These are phyloP conservation scores for Trifolium fragiferum DNA, from an alignment of 306 rosid genomes.

Conservation along the genomic window DNA sequence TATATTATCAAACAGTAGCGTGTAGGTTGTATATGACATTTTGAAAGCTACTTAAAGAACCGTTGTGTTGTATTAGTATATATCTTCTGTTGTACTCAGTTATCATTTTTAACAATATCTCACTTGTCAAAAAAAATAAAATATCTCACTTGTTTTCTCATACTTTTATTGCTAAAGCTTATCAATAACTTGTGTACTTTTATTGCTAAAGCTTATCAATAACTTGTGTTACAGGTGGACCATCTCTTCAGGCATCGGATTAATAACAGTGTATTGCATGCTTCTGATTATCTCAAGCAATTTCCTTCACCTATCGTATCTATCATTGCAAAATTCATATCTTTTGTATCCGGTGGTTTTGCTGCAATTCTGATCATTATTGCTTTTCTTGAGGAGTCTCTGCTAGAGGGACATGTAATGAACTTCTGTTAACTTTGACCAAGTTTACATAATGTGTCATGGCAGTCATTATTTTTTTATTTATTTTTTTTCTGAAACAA, in stretches of 20 bases:
- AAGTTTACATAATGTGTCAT: constrained; percentile 33
- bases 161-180: constrained; percentile 31
- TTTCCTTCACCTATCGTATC: constrained; percentile 93
- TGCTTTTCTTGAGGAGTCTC: constrained; percentile 89
- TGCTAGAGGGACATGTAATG: constrained; percentile 96
- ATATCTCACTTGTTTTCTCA: neutral
- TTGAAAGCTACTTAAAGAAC: constrained; percentile 9
- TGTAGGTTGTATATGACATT: constrained; percentile 10
- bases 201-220: constrained; percentile 28
- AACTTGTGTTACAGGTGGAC: constrained; percentile 69
- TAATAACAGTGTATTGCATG: constrained; percentile 78
- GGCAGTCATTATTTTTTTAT: neutral
- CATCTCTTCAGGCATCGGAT: constrained; percentile 94
- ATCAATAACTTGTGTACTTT: constrained; percentile 38
- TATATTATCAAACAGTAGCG: constrained; percentile 15
- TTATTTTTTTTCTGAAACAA: neutral
- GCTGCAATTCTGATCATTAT: constrained; percentile 91
- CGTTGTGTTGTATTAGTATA: constrained; percentile 20
- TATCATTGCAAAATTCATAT: constrained; percentile 83
- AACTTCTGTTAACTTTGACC: constrained; percentile 24
- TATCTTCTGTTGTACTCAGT: constrained; percentile 13
- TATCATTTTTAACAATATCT: constrained; percentile 2
- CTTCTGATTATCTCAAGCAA: constrained; percentile 85
- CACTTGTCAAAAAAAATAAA: no score
- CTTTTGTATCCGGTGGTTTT: constrained; percentile 91